These are phyloP conservation scores for Tricholoma bakamatsutake DNA, from an alignment of 768 basidiomycete genomes.

Conservation along the genomic window DNA sequence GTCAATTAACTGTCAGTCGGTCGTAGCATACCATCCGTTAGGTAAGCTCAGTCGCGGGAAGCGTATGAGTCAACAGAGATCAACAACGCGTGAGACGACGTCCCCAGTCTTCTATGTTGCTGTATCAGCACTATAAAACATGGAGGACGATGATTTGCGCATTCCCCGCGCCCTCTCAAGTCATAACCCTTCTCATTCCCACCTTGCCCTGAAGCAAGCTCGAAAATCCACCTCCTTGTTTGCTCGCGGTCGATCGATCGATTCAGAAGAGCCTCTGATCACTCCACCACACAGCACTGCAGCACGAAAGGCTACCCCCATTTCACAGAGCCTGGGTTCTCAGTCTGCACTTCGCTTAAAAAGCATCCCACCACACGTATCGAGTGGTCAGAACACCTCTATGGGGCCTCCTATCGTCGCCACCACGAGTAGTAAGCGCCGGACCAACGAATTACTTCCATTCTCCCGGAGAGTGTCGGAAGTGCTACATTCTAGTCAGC, in stretches of 20 bases:
- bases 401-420: neutral
- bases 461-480: neutral
- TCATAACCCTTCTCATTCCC: neutral
- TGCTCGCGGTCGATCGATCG: conserved; percentile 7
- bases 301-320: conserved; percentile 1
- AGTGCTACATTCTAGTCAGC: neutral
- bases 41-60: too few species aligned
- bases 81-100: too few species aligned
- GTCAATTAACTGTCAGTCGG: neutral
- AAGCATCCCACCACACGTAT: neutral
- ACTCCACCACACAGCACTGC: neutral
- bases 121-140: neutral
- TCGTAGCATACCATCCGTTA: too few species aligned
- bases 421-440: neutral
- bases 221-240: neutral
- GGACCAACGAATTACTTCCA: neutral
- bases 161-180: neutral
- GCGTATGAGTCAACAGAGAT: too few species aligned
- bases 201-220: neutral
- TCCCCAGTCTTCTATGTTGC: too few species aligned
- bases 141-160: neutral
- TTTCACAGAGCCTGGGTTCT: neutral
- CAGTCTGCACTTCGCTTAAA: conserved; percentile 2
- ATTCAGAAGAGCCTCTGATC: conserved; percentile 1
- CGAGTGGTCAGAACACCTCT: neutral